A percentile compares a stretch with the other conserved stretches of the same genome.
phyloP scores from a whole-genome alignment of 2,329 filamentous ascomycete genomes.

The Colletotrichum viniferum region DNA sequence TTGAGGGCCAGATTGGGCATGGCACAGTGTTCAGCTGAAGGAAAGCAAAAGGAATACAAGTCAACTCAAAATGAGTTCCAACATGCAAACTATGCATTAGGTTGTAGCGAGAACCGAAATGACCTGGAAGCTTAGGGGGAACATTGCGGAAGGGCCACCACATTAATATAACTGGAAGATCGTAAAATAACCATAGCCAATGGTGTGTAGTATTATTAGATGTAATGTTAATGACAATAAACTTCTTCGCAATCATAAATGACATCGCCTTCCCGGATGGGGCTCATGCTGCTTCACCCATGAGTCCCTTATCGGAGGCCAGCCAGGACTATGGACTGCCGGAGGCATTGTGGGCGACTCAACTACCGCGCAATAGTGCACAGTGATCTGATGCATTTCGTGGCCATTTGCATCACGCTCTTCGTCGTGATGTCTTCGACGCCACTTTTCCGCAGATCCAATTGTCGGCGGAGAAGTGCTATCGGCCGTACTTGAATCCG shows the following conservation, averaged over 20 bases:
- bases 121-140: neutral
- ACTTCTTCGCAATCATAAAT: neutral
- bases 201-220: neutral
- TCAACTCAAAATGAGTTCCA: neutral
- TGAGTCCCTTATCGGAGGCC: neutral
- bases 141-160: neutral
- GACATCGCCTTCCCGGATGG: neutral
- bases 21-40: neutral
- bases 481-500: neutral
- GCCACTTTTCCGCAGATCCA: neutral
- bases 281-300: neutral
- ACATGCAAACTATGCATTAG: neutral
- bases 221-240: neutral
- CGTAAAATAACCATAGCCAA: neutral
- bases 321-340: neutral
- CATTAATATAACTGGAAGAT: neutral
- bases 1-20: no score
- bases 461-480: neutral
- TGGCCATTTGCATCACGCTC: neutral
- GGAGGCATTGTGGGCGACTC: neutral
- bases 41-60: neutral
- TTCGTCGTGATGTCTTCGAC: neutral
- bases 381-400: neutral
- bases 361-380: neutral
- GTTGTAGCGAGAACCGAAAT: neutral